phyloP scores from a whole-genome alignment of 768 basidiomycete species.

The Calocera viscosa region DNA sequence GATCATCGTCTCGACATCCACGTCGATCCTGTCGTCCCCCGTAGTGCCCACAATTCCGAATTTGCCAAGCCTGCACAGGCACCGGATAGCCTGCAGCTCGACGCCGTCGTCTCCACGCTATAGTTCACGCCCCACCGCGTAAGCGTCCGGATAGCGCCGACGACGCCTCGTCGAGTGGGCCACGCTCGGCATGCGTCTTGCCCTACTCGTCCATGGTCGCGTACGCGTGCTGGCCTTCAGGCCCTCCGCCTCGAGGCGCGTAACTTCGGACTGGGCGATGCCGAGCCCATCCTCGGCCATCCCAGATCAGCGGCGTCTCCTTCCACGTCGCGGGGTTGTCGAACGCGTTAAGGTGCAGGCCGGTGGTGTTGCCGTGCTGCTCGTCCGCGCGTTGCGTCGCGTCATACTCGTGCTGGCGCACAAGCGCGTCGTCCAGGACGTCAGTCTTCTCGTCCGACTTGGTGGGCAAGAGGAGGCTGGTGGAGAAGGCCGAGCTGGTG shows the following conservation, averaged over 20 bases:
- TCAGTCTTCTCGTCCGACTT: not conserved
- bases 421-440: slow-evolving; percentile 6
- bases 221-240: slow-evolving; percentile 25
- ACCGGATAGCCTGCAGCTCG: not conserved
- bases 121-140: slow-evolving; percentile 17
- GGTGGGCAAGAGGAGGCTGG: slow-evolving; percentile 8
- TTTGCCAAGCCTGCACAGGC: not conserved
- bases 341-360: slow-evolving; percentile 26
- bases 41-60: not conserved
- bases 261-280: slow-evolving; percentile 24
- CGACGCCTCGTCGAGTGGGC: slow-evolving; percentile 28
- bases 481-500: not conserved
- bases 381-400: slow-evolving; percentile 15
- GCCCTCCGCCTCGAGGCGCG: slow-evolving; percentile 20
- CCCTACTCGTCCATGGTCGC: slow-evolving; percentile 25
- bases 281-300: slow-evolving; percentile 26
- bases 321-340: slow-evolving; percentile 30
- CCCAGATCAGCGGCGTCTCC: slow-evolving; percentile 28
- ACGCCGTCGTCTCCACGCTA: slow-evolving; percentile 18
- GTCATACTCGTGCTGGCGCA: slow-evolving; percentile 16
- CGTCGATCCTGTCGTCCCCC: not conserved
- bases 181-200: slow-evolving; percentile 20
- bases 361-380: slow-evolving; percentile 24
- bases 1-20: not conserved
- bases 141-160: slow-evolving; percentile 14